Conservation (phyloP, 2,329 filamentous ascomycete genomes). For the Microcyclospora tardicrescens region DNA sequence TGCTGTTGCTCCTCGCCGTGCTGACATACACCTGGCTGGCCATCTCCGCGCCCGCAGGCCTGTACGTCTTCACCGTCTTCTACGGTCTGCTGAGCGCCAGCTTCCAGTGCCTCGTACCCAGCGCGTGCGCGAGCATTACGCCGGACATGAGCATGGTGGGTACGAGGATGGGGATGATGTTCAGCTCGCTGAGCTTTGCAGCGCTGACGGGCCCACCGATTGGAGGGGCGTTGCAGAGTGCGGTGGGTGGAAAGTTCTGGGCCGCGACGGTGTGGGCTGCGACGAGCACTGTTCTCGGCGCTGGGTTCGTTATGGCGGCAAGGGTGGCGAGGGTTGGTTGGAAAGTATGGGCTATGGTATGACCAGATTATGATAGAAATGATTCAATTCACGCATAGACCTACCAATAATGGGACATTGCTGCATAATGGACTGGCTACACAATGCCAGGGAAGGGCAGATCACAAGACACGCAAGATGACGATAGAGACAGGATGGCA, state of each 20-base stretch:
- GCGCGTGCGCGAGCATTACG: constrained; percentile 31
- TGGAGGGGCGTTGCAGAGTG: constrained; percentile 33
- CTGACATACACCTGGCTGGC: constrained; percentile 46
- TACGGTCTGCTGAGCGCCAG: constrained; percentile 34
- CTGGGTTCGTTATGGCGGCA: constrained; percentile 10
- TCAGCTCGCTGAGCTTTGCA: constrained; percentile 32
- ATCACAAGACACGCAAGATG: too few species aligned
- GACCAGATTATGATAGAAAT: too few species aligned
- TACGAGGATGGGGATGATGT: constrained; percentile 36
- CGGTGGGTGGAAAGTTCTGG: constrained; percentile 27
- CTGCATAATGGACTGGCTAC: too few species aligned
- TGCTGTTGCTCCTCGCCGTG: constrained; percentile 25
- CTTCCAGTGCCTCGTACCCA: constrained; percentile 34
- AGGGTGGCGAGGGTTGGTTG: constrained; percentile 15
- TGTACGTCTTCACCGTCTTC: constrained; percentile 32
- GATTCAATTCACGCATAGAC: too few species aligned
- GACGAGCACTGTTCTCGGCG: constrained; percentile 8
- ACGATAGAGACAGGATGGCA: too few species aligned
- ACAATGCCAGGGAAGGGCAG: too few species aligned
- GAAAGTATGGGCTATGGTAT: constrained; percentile 10
- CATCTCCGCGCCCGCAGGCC: constrained; percentile 27
- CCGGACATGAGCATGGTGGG: constrained; percentile 34
- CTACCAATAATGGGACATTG: too few species aligned
- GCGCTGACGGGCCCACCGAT: constrained; percentile 35
- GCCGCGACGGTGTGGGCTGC: constrained; percentile 33